Evolutionary conservation across 75 land plant genomes (phyloP), one percentile per base, ranked within the genome.

Genomic region (Pinus albicaulis): DNA sequence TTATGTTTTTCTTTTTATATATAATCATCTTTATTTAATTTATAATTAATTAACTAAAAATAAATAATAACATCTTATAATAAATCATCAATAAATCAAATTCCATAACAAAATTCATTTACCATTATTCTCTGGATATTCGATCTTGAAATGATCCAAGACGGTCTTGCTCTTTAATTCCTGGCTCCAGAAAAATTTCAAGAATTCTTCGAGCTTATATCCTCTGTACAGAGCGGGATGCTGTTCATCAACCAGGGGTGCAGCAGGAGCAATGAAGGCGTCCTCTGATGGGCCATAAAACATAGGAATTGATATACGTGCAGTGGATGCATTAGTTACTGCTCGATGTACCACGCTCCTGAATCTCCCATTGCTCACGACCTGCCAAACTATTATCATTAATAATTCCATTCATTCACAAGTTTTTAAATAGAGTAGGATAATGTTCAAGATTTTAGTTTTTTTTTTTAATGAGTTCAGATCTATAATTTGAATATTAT

Each of bases 221-320:
- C 59, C 20, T 58, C 4, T 58, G 20, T 58, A 17, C n/a, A 58
- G 59, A 58, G 59, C 59, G n/a, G 22, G 59, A 58, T n/a, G 59
- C 59, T 58, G 22, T n/a, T 58, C 59, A 58, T 58, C 59, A 19
- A 58, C 59, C 59, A 85, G 86, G 66, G 85, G 31, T 1, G 78
- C 52, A 5, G 82, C 80, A 15, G 92, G 88, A 23, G 68, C 66
- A 62, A 85, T 90, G 19, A 86, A 14, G 10, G 92, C 88, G 70
- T 63, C 66, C 36, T 13, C 31, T 63, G 2, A 15, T 4, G 31
- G 36, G 31, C 66, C 31, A 28, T 26, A 63, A 63, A 63, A 63
- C 36, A 28, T 63, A 4, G 66, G 66, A 63, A 82, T 24, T 3
- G 83, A 82, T 22, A 79, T 56, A 26, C 83, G 83, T 17, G 66